Conservation (phyloP, 768 basidiomycete genomes). For the Tubosaeta sp. region DNA sequence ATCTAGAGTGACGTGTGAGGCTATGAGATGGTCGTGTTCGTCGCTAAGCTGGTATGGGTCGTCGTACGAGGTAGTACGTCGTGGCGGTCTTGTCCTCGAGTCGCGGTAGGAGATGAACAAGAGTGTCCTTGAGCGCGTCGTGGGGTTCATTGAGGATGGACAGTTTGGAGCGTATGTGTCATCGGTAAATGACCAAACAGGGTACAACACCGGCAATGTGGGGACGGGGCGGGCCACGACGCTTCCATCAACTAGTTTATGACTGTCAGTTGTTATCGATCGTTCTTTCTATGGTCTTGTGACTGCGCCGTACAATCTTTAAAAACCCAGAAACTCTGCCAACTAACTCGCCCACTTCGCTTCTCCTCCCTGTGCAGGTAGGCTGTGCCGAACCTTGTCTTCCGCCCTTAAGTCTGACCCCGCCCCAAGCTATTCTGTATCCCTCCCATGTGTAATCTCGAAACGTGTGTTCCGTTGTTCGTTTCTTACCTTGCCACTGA, state of each 20-base stretch:
- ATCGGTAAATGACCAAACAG: constrained; percentile 18
- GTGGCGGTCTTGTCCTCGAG: constrained; percentile 48
- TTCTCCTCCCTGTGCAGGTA: constrained; percentile 5
- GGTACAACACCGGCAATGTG: constrained; percentile 17
- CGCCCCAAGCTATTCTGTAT: neutral
- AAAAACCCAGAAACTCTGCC: constrained; percentile 3
- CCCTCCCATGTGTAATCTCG: constrained; percentile 50
- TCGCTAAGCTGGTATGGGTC: constrained; percentile 43
- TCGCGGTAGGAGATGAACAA: constrained; percentile 94
- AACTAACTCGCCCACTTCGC: neutral
- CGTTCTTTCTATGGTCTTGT: constrained; percentile 28
- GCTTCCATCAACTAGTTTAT: neutral
- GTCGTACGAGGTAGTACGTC: constrained; percentile 40
- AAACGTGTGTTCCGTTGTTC: constrained; percentile 41
- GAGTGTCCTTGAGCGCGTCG: constrained; percentile 83
- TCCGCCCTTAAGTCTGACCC: neutral
- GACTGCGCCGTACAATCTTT: constrained; percentile 18
- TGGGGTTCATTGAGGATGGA: constrained; percentile 33
- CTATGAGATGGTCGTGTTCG: constrained; percentile 67
- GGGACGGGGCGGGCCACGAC: neutral
- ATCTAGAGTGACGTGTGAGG: constrained; percentile 48
- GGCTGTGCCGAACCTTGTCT: too few relatives aligned
- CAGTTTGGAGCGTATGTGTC: constrained; percentile 15
- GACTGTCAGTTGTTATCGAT: constrained; percentile 27
- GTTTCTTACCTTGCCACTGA: constrained; percentile 16